Base-by-base conservation (phyloP, 2,329 filamentous ascomycete species). In the Phyllosticta citrichinensis region DNA sequence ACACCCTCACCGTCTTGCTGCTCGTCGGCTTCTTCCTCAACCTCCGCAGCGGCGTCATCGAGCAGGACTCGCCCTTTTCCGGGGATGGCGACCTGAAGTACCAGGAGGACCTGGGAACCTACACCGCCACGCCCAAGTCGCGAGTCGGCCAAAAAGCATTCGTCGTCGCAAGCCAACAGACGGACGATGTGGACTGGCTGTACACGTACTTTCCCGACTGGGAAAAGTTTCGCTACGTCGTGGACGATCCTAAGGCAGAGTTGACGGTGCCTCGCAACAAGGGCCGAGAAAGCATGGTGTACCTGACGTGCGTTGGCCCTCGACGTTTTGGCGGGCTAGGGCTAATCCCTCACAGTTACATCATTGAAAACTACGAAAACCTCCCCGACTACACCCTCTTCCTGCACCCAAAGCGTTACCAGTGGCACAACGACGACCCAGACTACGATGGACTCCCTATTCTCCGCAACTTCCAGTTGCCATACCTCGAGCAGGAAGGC, bases 381-480 rank as follows among this genome's bases (percentile, higher is more conserved):
- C 70, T 78, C 6, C 72, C 76, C 2, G 72, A 76, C 30, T 72
- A 76, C 47, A 64, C 70, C 2, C 67, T 77, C 54, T 77, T 78
- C 63, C 67, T 77, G 12, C 76, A 78, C 52, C 70, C 72, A 1
- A 71, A 69, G 22, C 72, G 75, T 30, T 77, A 75, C 64, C 75
- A 77, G 65, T 78, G 76, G 76, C 76, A 81, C 66, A 81, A 81
- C 65, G 79, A 81, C 61, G 78, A 80, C 62, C 77, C 77, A 1
- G 79, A 79, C 67, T 80, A 79, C 63, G 77, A 80, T 63, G 79
- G 79, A 9, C 70, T 79, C 1, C 75, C 75, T 5, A 75, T 81
- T 68, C 71, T 83, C 1, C 72, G 73, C 22, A 75, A 76, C 47
- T 76, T 83, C 61, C 78, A 80, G 61, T 60, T 80, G 2, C 72